These are phyloP conservation scores for Neoascochyta sp. DNA, from an alignment of 2,329 filamentous ascomycete genomes.

Conservation along the genomic window DNA sequence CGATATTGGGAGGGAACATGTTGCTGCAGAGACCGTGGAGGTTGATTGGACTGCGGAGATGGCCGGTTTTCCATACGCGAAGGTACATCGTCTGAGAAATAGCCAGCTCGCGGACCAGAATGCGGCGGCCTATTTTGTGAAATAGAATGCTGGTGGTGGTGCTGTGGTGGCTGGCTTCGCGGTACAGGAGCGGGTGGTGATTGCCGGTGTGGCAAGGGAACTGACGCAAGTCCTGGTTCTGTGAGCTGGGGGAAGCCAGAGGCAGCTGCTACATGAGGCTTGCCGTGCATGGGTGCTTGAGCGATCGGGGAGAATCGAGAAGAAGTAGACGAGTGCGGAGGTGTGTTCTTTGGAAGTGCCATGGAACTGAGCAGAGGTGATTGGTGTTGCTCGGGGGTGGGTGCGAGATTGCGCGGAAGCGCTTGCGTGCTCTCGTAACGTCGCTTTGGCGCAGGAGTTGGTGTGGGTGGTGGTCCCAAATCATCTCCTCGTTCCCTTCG, in stretches of 20 bases:
- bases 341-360: slow-evolving; percentile 38
- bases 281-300: slow-evolving; percentile 30
- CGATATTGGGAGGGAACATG: slow-evolving; percentile 25
- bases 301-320: slow-evolving; percentile 31
- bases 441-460: slow-evolving; percentile 47
- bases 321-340: slow-evolving; percentile 26
- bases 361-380: slow-evolving; percentile 24
- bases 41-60: slow-evolving; percentile 26
- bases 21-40: slow-evolving; percentile 22
- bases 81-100: slow-evolving; percentile 35
- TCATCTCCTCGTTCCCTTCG: slow-evolving; percentile 45
- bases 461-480: slow-evolving; percentile 47
- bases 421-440: slow-evolving; percentile 45
- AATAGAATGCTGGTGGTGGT: slow-evolving; percentile 24
- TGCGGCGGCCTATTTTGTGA: slow-evolving; percentile 29
- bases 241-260: slow-evolving; percentile 18
- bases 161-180: slow-evolving; percentile 21
- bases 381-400: slow-evolving; percentile 45
- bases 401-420: slow-evolving; percentile 43
- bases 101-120: slow-evolving; percentile 33
- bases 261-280: slow-evolving; percentile 22
- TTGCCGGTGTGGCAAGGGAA: slow-evolving; percentile 29
- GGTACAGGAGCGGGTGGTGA: slow-evolving; percentile 27
- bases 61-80: slow-evolving; percentile 28
- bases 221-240: slow-evolving; percentile 26